Percentiles rank a stretch among this genome's conserved stretches.
These are phyloP conservation scores for Boletus fagicola DNA, from an alignment of 768 basidiomycete genomes.

Conservation along the genomic window DNA sequence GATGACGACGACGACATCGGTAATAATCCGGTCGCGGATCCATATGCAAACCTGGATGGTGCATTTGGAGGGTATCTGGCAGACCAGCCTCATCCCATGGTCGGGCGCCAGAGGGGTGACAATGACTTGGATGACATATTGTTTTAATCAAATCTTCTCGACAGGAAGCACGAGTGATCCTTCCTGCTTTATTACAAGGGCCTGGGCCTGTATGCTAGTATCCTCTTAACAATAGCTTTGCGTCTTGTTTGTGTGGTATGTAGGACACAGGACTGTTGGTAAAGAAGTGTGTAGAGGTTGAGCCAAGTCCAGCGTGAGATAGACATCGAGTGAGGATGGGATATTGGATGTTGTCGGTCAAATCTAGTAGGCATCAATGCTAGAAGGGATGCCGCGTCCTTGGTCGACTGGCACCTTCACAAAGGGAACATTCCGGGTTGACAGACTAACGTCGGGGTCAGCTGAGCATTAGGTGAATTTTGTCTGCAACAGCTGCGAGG, in stretches of 20 bases:
- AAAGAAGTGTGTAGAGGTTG: background rate
- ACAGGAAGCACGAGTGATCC: background rate
- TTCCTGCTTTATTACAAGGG: background rate
- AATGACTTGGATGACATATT: constrained; percentile 67
- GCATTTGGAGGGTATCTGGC: constrained; percentile 73
- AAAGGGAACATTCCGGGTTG: background rate
- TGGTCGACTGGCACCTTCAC: background rate
- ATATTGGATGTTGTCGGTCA: background rate
- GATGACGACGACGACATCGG: constrained; percentile 45
- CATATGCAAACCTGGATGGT: constrained; percentile 78
- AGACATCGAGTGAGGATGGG: background rate
- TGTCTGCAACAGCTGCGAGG: constrained; percentile 30
- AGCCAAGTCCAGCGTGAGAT: background rate
- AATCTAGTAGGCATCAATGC: background rate
- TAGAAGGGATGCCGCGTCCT: background rate
- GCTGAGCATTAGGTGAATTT: constrained; percentile 30
- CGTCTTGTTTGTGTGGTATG: constrained; percentile 11
- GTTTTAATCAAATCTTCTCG: constrained; percentile 37
- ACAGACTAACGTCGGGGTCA: constrained; percentile 10
- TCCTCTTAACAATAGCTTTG: background rate
- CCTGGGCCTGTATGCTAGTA: constrained; percentile 1
- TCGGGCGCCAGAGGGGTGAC: constrained; percentile 37
- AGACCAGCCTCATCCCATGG: constrained; percentile 70
- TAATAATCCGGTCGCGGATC: constrained; percentile 46
- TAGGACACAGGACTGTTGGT: background rate